phyloP scores from a whole-genome alignment of 1,284 basidiomycete species.

The Irpex rosettiformis region DNA sequence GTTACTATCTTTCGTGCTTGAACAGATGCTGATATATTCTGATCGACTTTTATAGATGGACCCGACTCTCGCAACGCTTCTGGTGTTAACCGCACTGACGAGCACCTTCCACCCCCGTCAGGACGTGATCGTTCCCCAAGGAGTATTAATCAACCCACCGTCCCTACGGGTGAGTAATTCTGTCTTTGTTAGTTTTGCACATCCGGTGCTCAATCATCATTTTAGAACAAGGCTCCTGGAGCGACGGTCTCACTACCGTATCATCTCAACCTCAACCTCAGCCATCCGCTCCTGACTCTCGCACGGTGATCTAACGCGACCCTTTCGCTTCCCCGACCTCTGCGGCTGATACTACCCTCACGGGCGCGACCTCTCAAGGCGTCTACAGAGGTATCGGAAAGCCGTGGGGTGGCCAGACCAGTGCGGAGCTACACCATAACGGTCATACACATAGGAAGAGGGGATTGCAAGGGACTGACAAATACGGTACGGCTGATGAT shows the following conservation, averaged over 20 bases:
- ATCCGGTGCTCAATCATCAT: background rate
- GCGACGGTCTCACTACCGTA: constrained; percentile 10
- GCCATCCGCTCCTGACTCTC: constrained; percentile 26
- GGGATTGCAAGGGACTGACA: constrained; percentile 20
- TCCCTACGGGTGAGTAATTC: constrained; percentile 18
- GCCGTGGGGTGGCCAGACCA: constrained; percentile 30
- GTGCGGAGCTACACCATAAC: constrained; percentile 31
- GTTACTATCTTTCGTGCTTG: background rate
- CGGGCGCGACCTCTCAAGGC: constrained; percentile 31
- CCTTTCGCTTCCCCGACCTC: constrained; percentile 22
- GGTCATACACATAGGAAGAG: constrained; percentile 29
- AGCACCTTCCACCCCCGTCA: constrained; percentile 27
- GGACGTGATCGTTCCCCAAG: constrained; percentile 24
- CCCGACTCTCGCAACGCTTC: background rate
- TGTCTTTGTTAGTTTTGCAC: too few relatives aligned
- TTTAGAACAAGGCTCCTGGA: constrained; percentile 16
- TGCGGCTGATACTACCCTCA: constrained; percentile 25
- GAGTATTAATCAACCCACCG: constrained; percentile 14
- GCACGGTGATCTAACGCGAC: constrained; percentile 26
- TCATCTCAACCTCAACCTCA: constrained; percentile 6
- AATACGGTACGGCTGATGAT: constrained; percentile 19
- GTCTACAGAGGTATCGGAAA: constrained; percentile 30
- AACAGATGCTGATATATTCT: background rate
- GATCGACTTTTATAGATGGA: background rate
- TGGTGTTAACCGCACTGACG: constrained; percentile 18